Percentiles rank a stretch among this genome's conserved stretches.
Conservation (phyloP, 2,329 filamentous ascomycete genomes). For the Diaporthe capsici region DNA sequence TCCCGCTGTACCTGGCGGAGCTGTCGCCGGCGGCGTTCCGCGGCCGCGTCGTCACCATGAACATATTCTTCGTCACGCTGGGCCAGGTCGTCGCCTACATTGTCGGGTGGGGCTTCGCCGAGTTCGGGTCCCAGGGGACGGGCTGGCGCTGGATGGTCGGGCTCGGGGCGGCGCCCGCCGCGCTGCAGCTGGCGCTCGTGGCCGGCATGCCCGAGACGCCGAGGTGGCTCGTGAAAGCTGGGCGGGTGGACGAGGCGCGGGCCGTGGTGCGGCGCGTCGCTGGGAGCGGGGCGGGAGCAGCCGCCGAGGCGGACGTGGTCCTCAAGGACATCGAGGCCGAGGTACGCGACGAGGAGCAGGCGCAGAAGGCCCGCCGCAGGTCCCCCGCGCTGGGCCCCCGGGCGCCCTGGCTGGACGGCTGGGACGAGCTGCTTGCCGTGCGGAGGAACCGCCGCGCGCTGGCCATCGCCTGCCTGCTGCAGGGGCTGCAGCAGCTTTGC, state of each 20-base stretch:
- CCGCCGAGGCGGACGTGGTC: slow-evolving; percentile 68
- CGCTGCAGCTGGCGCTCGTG: slow-evolving; percentile 78
- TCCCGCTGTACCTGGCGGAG: slow-evolving; percentile 91
- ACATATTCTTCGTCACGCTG: slow-evolving; percentile 85
- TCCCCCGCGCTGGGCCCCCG: slow-evolving; percentile 45
- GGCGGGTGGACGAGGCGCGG: slow-evolving; percentile 72
- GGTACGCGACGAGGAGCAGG: slow-evolving; percentile 76
- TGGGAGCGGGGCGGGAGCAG: slow-evolving; percentile 57
- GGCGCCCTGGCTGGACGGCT: slow-evolving; percentile 59
- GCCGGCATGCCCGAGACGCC: slow-evolving; percentile 88
- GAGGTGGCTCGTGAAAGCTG: slow-evolving; percentile 84
- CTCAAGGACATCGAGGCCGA: slow-evolving; percentile 81
- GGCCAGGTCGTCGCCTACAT: slow-evolving; percentile 93
- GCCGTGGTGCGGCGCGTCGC: slow-evolving; percentile 76
- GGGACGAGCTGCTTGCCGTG: slow-evolving; percentile 68
- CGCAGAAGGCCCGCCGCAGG: slow-evolving; percentile 61
- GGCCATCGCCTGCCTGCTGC: slow-evolving; percentile 87
- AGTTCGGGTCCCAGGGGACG: slow-evolving; percentile 62
- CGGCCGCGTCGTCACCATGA: slow-evolving; percentile 85
- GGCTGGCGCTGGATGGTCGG: slow-evolving; percentile 96
- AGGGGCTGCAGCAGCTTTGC: slow-evolving; percentile 89
- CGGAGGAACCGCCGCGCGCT: slow-evolving; percentile 81
- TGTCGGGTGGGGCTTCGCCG: slow-evolving; percentile 81
- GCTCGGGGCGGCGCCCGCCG: slow-evolving; percentile 82
- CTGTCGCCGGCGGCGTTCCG: slow-evolving; percentile 82